Evolutionary conservation across 164 flowering plant species (phyloP).

Genomic region (Euptelea pleiosperma): DNA sequence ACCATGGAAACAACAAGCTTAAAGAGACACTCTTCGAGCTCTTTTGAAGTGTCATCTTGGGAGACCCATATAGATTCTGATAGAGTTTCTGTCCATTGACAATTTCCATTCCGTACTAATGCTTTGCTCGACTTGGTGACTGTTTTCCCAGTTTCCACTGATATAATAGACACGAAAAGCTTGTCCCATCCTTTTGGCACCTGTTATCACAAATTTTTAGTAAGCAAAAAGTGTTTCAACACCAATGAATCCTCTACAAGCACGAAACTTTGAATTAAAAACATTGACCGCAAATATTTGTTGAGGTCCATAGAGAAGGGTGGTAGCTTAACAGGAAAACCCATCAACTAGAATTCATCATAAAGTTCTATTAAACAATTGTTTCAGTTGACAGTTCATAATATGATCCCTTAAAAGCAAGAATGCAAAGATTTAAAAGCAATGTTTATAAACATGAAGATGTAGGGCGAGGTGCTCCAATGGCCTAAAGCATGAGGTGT

Average conservation of each 20-base stretch:
- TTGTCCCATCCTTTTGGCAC: slow-evolving; percentile 78
- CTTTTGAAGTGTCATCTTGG: slow-evolving; percentile 38
- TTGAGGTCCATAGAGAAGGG: not conserved
- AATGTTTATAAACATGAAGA: too few relatives aligned
- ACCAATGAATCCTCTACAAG: not conserved
- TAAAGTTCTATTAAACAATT: too few relatives aligned
- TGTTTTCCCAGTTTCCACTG: slow-evolving; percentile 51
- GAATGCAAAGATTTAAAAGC: too few relatives aligned
- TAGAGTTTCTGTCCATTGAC: slow-evolving; percentile 57
- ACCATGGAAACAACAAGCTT: slow-evolving; percentile 57
- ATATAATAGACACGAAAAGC: slow-evolving; percentile 43
- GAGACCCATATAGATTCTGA: slow-evolving; percentile 52
- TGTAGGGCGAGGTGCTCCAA: too few relatives aligned
- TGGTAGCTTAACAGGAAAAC: not conserved
- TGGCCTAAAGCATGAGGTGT: too few relatives aligned
- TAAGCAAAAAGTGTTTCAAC: not conserved
- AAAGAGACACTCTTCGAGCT: slow-evolving; percentile 30
- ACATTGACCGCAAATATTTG: too few relatives aligned
- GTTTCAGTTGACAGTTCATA: too few relatives aligned
- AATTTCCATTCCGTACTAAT: slow-evolving; percentile 43
- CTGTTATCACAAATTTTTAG: slow-evolving; percentile 21
- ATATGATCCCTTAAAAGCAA: too few relatives aligned
- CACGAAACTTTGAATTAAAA: not conserved
- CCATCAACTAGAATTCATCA: not conserved
- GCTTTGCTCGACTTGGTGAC: slow-evolving; percentile 47